phyloP scores from a whole-genome alignment of 2,329 filamentous ascomycete species.

The Penicillium sp. region DNA sequence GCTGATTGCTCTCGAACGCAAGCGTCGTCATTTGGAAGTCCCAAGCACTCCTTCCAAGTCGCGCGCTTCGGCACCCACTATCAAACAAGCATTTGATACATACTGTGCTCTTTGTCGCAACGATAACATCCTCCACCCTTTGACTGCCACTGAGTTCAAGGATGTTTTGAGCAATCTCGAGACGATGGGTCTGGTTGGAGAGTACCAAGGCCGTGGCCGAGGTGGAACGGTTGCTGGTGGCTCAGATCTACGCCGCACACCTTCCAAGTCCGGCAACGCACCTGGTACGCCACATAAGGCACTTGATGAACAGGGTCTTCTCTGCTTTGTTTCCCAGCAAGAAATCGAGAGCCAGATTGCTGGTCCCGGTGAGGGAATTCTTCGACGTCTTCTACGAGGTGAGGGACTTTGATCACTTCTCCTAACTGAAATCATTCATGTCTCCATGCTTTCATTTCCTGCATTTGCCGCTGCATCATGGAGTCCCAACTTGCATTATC shows the following conservation, averaged over 20 bases:
- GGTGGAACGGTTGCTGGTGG: slow-evolving; percentile 56
- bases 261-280: slow-evolving; percentile 65
- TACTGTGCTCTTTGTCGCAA: slow-evolving; percentile 81
- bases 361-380: slow-evolving; percentile 53
- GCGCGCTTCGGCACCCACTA: slow-evolving; percentile 65
- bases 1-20: slow-evolving; percentile 81
- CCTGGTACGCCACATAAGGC: slow-evolving; percentile 55
- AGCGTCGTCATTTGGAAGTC: slow-evolving; percentile 51
- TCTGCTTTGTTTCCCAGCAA: slow-evolving; percentile 76
- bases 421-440: background rate
- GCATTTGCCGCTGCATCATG: slow-evolving; percentile 12
- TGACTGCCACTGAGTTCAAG: slow-evolving; percentile 89
- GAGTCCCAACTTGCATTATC: slow-evolving; percentile 14
- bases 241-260: slow-evolving; percentile 61
- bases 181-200: slow-evolving; percentile 75
- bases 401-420: slow-evolving; percentile 34
- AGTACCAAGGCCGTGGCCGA: slow-evolving; percentile 70
- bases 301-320: slow-evolving; percentile 74
- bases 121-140: slow-evolving; percentile 84
- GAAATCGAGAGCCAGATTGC: slow-evolving; percentile 72
- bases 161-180: slow-evolving; percentile 90
- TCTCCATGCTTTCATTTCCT: slow-evolving; percentile 1
- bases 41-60: slow-evolving; percentile 62
- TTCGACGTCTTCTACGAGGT: slow-evolving; percentile 42
- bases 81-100: slow-evolving; percentile 80